Conservation (phyloP, 768 basidiomycete species). For the Lactifluus volemus region DNA sequence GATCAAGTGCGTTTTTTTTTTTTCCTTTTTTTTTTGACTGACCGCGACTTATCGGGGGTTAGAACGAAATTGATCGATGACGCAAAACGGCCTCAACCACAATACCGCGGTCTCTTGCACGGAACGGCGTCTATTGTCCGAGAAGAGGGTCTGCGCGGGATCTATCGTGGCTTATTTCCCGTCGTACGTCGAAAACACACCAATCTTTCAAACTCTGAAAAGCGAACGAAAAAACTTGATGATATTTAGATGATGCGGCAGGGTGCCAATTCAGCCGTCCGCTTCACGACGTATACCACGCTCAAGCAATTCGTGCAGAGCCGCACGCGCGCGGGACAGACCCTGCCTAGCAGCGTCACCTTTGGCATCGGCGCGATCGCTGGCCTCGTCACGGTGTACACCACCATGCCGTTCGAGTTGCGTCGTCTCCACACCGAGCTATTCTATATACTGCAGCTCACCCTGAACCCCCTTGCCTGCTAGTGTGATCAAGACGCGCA, state of each 20-base stretch:
- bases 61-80: slow-evolving; percentile 98
- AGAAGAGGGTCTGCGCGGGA: slow-evolving; percentile 76
- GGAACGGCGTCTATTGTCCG: slow-evolving; percentile 73
- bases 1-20: slow-evolving; percentile 65
- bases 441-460: neutral
- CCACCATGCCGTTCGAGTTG: slow-evolving; percentile 81
- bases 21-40: neutral
- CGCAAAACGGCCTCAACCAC: slow-evolving; percentile 73
- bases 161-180: slow-evolving; percentile 89
- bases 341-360: slow-evolving; percentile 78
- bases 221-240: neutral
- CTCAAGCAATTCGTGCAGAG: slow-evolving; percentile 91
- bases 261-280: slow-evolving; percentile 93
- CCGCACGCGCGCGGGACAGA: slow-evolving; percentile 71
- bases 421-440: neutral
- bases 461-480: neutral
- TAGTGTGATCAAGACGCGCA: slow-evolving; percentile 95
- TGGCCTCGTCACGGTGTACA: slow-evolving; percentile 90
- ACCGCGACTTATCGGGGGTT: neutral
- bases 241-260: slow-evolving; percentile 82
- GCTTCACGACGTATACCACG: slow-evolving; percentile 92
- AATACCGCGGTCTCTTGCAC: slow-evolving; percentile 80
- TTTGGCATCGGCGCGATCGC: slow-evolving; percentile 93
- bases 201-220: neutral
- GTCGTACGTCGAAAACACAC: slow-evolving; percentile 50